These are phyloP conservation scores for Paraconiothyrium sp. DNA, from an alignment of 2,329 filamentous ascomycete genomes.

Conservation along the genomic window DNA sequence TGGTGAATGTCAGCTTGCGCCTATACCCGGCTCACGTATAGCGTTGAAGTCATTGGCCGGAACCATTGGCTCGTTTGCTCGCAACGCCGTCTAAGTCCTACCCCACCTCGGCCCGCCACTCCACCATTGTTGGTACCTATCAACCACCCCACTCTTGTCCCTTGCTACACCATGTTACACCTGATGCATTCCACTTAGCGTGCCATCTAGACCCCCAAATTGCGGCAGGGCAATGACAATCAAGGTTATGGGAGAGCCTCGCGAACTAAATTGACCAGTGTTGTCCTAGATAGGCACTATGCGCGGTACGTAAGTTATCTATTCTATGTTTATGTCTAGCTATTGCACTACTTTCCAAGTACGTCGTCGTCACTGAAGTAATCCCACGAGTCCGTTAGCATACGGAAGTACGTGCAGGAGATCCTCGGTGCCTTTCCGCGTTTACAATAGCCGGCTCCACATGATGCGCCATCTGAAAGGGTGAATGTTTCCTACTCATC, in stretches of 20 bases:
- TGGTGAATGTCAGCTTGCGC: constrained; percentile 3
- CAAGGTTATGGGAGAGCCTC: neutral
- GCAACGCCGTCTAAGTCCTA: neutral
- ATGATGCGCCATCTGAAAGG: constrained; percentile 6
- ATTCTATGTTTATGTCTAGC: too few relatives aligned
- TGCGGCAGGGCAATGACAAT: neutral
- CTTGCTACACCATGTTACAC: constrained; percentile 17
- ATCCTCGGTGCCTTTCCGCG: neutral
- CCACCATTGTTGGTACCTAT: neutral
- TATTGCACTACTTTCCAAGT: too few relatives aligned
- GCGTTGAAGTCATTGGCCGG: neutral
- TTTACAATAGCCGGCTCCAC: neutral
- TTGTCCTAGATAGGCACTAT: too few relatives aligned
- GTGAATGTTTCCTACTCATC: constrained; percentile 20
- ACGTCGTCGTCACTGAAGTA: too few relatives aligned
- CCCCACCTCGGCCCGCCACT: neutral
- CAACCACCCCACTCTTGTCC: constrained; percentile 35
- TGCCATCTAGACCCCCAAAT: neutral
- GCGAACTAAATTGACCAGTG: too few relatives aligned
- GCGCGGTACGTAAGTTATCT: too few relatives aligned
- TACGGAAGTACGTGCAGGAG: neutral
- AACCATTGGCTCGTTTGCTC: neutral
- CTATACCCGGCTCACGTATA: neutral
- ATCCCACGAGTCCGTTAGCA: neutral
- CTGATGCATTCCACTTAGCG: neutral